These are phyloP conservation scores for Kregervanrija pseudodelftensis DNA, from an alignment of 805 yeast species.

Conservation along the genomic window DNA sequence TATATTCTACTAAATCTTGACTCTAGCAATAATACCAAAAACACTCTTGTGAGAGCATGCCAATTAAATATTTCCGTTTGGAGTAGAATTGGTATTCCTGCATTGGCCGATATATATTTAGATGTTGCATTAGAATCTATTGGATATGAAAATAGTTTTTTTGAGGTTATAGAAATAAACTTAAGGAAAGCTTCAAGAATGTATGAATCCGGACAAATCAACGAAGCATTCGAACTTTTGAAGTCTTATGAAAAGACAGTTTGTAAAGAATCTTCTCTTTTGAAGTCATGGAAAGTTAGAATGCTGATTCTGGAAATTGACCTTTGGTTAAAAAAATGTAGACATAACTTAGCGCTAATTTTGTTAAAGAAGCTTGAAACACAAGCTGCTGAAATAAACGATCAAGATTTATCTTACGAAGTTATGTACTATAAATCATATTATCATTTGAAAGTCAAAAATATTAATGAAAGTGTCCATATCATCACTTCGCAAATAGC, in stretches of 20 bases:
- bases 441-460: constrained; percentile 16
- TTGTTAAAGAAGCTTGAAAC: constrained; percentile 26
- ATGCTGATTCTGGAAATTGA: constrained; percentile 33
- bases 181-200: constrained; percentile 33
- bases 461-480: constrained; percentile 17
- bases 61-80: constrained; percentile 40
- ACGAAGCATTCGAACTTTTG: constrained; percentile 31
- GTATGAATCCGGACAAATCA: constrained; percentile 35
- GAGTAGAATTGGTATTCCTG: constrained; percentile 44
- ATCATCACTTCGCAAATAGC: constrained; percentile 17
- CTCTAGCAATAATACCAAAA: constrained; percentile 22
- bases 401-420: constrained; percentile 24
- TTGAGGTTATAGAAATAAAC: constrained; percentile 33
- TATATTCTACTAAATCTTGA: constrained; percentile 48
- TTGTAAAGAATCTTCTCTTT: constrained; percentile 31
- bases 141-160: constrained; percentile 24
- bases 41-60: constrained; percentile 35
- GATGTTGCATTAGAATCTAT: constrained; percentile 39
- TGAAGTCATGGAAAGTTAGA: constrained; percentile 35
- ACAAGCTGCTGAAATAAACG: constrained; percentile 28
- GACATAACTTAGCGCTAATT: constrained; percentile 29
- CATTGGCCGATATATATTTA: constrained; percentile 40
- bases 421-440: constrained; percentile 19
- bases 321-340: constrained; percentile 32
- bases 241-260: constrained; percentile 24